phyloP scores from a whole-genome alignment of 768 basidiomycete genomes.

The Dacryopinax primogenitus region DNA sequence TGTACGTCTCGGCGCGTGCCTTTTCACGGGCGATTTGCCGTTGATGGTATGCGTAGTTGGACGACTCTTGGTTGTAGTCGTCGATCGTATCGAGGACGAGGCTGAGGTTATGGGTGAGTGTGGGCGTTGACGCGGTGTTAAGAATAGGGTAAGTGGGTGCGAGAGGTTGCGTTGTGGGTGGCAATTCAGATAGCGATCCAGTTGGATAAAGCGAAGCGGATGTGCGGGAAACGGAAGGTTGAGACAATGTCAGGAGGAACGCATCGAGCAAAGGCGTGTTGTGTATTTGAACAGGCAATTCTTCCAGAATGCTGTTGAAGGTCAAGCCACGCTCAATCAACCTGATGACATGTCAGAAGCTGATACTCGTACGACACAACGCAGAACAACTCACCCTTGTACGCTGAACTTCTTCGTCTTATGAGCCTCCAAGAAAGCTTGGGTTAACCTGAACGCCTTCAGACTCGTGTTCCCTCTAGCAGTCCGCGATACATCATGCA shows the following conservation, averaged over 20 bases:
- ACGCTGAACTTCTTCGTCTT: conserved; percentile 76
- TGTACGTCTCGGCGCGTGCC: conserved; percentile 59
- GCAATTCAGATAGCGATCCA: conserved; percentile 31
- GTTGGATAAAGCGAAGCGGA: conserved; percentile 26
- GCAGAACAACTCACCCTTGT: conserved; percentile 44
- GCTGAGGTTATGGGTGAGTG: conserved; percentile 64
- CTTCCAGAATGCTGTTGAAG: conserved; percentile 73
- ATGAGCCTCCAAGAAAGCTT: conserved; percentile 67
- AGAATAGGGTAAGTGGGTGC: conserved; percentile 52
- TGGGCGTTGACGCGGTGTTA: conserved; percentile 52
- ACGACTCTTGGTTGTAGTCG: conserved; percentile 77
- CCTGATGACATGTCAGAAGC: conserved; percentile 32
- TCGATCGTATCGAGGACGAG: conserved; percentile 76
- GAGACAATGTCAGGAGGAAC: conserved; percentile 55
- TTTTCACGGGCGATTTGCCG: conserved; percentile 84
- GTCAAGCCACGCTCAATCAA: conserved; percentile 68
- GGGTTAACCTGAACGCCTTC: conserved; percentile 75
- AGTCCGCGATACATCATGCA: conserved; percentile 71
- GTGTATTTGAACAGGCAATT: conserved; percentile 73
- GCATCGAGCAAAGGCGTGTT: conserved; percentile 67
- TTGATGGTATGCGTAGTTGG: conserved; percentile 75
- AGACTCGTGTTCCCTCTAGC: conserved; percentile 75
- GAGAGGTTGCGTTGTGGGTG: conserved; percentile 16
- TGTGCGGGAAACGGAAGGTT: conserved; percentile 33
- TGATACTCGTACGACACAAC: conserved; percentile 15